Evolutionary conservation across 306 rosid genomes (phyloP).

Genomic region (Oemleria cerasiformis): DNA sequence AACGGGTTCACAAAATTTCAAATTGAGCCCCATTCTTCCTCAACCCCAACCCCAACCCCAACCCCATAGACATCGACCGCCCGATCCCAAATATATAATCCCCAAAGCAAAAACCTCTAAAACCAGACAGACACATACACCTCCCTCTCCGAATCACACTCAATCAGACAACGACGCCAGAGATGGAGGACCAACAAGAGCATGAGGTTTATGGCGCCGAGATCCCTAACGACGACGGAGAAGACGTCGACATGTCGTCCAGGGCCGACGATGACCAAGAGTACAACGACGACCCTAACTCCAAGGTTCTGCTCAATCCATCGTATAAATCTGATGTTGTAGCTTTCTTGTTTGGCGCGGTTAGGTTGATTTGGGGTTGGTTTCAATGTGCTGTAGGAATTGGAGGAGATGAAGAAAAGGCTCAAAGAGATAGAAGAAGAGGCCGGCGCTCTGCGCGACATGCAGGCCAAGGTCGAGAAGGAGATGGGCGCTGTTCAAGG

Average conservation of each 20-base stretch:
- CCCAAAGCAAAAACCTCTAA: slow-evolving; percentile 19
- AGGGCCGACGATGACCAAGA: slow-evolving; percentile 47
- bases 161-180: background rate
- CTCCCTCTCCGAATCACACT: background rate
- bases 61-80: background rate
- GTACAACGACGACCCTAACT: slow-evolving; percentile 36
- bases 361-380: background rate
- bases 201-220: slow-evolving; percentile 77
- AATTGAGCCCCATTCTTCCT: slow-evolving; percentile 9
- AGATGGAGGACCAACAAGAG: slow-evolving; percentile 48
- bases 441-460: slow-evolving; percentile 92
- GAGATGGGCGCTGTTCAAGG: slow-evolving; percentile 99
- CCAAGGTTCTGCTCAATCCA: slow-evolving; percentile 36
- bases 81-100: slow-evolving; percentile 18
- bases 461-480: slow-evolving; percentile 99
- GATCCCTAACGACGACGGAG: slow-evolving; percentile 60
- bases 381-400: slow-evolving; percentile 44
- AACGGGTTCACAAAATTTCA: background rate
- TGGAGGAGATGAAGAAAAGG: slow-evolving; percentile 99
- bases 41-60: slow-evolving; percentile 2
- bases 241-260: slow-evolving; percentile 47
- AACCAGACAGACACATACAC: background rate
- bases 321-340: slow-evolving; percentile 2
- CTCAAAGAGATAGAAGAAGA: slow-evolving; percentile 97
- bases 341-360: background rate